Base-by-base conservation (phyloP, 164 flowering plant species). In the Platanus orientalis region DNA sequence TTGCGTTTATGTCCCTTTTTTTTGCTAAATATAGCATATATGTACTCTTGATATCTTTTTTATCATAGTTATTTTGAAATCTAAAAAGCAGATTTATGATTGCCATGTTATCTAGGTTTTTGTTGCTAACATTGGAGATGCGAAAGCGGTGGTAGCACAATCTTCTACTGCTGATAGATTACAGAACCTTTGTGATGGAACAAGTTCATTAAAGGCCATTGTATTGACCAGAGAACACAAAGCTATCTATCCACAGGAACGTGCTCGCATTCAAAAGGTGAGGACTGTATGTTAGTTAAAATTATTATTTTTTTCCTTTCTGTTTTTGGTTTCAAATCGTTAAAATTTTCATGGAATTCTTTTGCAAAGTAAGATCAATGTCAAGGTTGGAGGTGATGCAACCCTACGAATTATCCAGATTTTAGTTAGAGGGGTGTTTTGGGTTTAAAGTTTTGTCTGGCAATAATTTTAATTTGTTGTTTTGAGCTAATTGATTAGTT, bases 191-290 rank as follows among this genome's bases (percentile, higher is more conserved):
- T 66, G 42, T 4, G 80, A 77, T 65, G 77, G 67, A 48, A 49
- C 61, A 58, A 73, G 57, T 69, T 50, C 75, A 45, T 61, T 89
- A 50, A 92, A 92, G 78, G 89, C 96, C 58, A 87, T 92, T 81
- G 90, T 87, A 70, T 71, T 92, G 71, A 89, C 97, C 17, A 79
- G 97, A 76, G 97, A 92, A 62, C 97, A 92, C 75, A 92, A 92
- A 75, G 92, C 94, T 48, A 92, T 92, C 58, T 92, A 81, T 78
- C 96, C 96, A 26, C 92, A 81, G 49, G 96, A 92, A 62, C 85
- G 97, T 57, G 77, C 84, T 68, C 90, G 96, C n/a, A 89, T 92
- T 54, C 87, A 83, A 63, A 92, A 89, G 89, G 97, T 83, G 6
- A 54, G 40, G 21, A 48, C 23, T 25, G 16, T 3, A 17, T 24